phyloP scores from a whole-genome alignment of 2,329 filamentous ascomycete genomes.

The Lasiodiplodia theobromae region DNA sequence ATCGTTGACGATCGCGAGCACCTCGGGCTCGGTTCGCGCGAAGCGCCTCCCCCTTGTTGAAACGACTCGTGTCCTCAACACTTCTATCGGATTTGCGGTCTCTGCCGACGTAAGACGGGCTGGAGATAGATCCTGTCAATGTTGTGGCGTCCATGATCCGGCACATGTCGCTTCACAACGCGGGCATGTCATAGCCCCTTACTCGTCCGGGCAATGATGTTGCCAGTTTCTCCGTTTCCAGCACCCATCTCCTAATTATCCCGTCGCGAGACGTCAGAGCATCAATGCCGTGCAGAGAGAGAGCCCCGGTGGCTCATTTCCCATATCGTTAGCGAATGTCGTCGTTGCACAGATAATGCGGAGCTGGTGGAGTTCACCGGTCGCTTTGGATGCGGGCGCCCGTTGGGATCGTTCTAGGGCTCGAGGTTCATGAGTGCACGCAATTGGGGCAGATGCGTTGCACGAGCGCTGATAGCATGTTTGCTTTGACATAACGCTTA shows the following conservation, averaged over 20 bases:
- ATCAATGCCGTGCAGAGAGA: neutral
- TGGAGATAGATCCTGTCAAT: conserved; percentile 1
- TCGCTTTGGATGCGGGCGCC: conserved; percentile 9
- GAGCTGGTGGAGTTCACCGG: conserved; percentile 25
- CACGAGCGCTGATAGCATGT: conserved; percentile 4
- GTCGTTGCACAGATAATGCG: conserved; percentile 20
- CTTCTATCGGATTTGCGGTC: conserved; percentile 18
- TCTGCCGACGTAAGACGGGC: conserved; percentile 8
- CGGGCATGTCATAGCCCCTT: neutral
- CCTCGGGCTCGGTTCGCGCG: conserved; percentile 2
- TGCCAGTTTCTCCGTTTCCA: neutral
- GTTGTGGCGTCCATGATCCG: conserved; percentile 1
- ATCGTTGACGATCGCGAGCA: conserved; percentile 9
- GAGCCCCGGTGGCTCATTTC: neutral
- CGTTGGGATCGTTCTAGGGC: conserved; percentile 13
- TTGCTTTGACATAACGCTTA: conserved; percentile 22
- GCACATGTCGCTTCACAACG: neutral
- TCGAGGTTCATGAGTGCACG: conserved; percentile 12
- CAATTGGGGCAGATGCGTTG: conserved; percentile 1
- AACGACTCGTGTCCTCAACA: conserved; percentile 23
- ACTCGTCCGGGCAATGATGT: conserved; percentile 11
- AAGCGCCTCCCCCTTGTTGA: neutral
- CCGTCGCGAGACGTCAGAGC: conserved; percentile 14
- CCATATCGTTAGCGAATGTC: neutral
- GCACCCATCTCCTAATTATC: neutral